Evolutionary conservation across 768 basidiomycete genomes (phyloP).

Genomic region (Dentipellis sp.): DNA sequence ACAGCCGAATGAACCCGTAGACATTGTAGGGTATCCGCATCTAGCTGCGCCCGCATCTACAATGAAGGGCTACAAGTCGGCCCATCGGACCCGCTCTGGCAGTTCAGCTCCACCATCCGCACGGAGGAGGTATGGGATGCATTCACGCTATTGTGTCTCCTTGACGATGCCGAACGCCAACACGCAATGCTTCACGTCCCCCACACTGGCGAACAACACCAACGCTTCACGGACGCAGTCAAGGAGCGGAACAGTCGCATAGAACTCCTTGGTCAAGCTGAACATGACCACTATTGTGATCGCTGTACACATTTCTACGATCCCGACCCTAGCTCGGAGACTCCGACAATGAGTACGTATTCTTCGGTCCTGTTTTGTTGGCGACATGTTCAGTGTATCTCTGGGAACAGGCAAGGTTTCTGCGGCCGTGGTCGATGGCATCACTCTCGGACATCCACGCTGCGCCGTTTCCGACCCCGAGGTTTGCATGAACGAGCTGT

Average conservation of each 20-base stretch:
- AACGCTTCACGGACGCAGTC: slow-evolving; percentile 21
- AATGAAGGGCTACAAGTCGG: background rate
- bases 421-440: background rate
- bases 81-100: background rate
- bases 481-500: background rate
- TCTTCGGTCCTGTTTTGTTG: too few species aligned
- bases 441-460: background rate
- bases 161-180: slow-evolving; percentile 15
- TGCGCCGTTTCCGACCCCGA: background rate
- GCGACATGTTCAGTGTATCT: background rate
- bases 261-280: slow-evolving; percentile 17
- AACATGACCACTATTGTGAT: slow-evolving; percentile 15
- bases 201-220: slow-evolving; percentile 19
- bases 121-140: slow-evolving; percentile 24
- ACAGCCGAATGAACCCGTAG: background rate
- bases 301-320: background rate
- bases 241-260: slow-evolving; percentile 17
- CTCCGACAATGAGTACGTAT: background rate
- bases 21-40: background rate
- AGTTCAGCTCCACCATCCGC: background rate
- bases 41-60: background rate
- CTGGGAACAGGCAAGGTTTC: background rate
- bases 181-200: slow-evolving; percentile 13
- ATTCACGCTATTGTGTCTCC: slow-evolving; percentile 19
- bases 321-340: too few species aligned